Conservation (phyloP, 768 basidiomycete genomes). For the Pholiota conissans region DNA sequence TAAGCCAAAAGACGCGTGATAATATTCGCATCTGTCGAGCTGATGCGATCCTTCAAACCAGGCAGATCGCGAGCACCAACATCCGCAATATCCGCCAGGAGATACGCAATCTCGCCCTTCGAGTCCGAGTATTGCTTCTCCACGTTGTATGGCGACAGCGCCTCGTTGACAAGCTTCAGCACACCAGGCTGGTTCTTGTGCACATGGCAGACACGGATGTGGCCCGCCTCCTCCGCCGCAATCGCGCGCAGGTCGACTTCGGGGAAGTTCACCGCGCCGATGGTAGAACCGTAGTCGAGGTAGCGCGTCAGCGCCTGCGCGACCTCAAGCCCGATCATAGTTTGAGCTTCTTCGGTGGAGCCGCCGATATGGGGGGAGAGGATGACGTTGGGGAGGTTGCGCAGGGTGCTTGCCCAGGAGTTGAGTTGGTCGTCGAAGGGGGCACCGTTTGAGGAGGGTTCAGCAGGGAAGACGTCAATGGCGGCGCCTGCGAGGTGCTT, state of each 20-base stretch:
- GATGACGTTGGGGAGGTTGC: conserved; percentile 84
- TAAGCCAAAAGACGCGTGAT: conserved; percentile 82
- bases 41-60: conserved; percentile 76
- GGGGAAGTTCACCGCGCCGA: conserved; percentile 98
- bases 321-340: conserved; percentile 96
- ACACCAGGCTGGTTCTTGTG: conserved; percentile 97
- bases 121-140: conserved; percentile 99
- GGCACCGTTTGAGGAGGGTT: conserved; percentile 90
- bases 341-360: conserved; percentile 97
- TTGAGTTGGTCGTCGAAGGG: conserved; percentile 90
- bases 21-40: conserved; percentile 81
- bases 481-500: conserved; percentile 87
- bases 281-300: conserved; percentile 86
- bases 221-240: conserved; percentile 73
- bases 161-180: conserved; percentile 91
- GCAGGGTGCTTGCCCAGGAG: conserved; percentile 75
- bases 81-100: conserved; percentile 95
- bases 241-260: conserved; percentile 96
- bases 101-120: conserved; percentile 89
- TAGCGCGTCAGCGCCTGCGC: conserved; percentile 83
- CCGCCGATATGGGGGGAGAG: conserved; percentile 99
- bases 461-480: conserved; percentile 92
- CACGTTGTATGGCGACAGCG: conserved; percentile 93
- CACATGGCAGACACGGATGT: conserved; percentile 91
- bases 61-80: conserved; percentile 82